A percentile compares a stretch with the other conserved stretches of the same genome.
These are phyloP conservation scores for Stropharia rugosoannulata DNA, from an alignment of 768 basidiomycete species.

Conservation along the genomic window DNA sequence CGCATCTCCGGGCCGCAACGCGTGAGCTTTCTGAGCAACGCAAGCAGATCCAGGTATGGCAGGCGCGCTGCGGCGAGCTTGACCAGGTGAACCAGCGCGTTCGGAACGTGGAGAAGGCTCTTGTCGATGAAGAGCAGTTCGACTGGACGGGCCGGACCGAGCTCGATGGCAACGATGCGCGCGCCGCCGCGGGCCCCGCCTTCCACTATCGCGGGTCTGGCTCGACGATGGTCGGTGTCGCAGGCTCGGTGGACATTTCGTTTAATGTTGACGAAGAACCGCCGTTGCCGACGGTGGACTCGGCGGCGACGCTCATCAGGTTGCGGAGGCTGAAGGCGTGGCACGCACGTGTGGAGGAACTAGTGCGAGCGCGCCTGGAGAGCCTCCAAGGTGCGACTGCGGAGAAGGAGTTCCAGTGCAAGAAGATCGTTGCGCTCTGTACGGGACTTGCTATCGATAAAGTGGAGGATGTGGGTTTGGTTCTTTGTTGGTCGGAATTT, in stretches of 20 bases:
- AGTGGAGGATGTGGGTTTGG: conserved; percentile 78
- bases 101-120: conserved; percentile 80
- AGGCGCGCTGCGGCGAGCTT: conserved; percentile 69
- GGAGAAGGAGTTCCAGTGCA: conserved; percentile 90
- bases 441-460: conserved; percentile 84
- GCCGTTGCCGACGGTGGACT: conserved; percentile 60
- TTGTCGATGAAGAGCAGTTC: conserved; percentile 75
- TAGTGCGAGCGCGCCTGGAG: conserved; percentile 70
- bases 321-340: conserved; percentile 79
- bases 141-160: conserved; percentile 85
- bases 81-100: conserved; percentile 81
- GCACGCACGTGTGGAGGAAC: conserved; percentile 75
- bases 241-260: conserved; percentile 62
- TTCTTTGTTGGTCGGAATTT: conserved; percentile 1
- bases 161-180: conserved; percentile 37
- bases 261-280: conserved; percentile 73
- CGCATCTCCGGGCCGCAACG: conserved; percentile 85
- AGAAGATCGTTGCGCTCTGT: conserved; percentile 87
- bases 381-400: conserved; percentile 76
- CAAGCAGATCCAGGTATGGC: conserved; percentile 78
- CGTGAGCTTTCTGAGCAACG: conserved; percentile 90
- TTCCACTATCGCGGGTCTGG: conserved; percentile 70
- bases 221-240: conserved; percentile 66
- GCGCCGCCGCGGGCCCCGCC: conserved; percentile 50
- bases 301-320: conserved; percentile 59